These are phyloP conservation scores for Ramichloridium luteum DNA, from an alignment of 2,329 filamentous ascomycete genomes.

Conservation along the genomic window DNA sequence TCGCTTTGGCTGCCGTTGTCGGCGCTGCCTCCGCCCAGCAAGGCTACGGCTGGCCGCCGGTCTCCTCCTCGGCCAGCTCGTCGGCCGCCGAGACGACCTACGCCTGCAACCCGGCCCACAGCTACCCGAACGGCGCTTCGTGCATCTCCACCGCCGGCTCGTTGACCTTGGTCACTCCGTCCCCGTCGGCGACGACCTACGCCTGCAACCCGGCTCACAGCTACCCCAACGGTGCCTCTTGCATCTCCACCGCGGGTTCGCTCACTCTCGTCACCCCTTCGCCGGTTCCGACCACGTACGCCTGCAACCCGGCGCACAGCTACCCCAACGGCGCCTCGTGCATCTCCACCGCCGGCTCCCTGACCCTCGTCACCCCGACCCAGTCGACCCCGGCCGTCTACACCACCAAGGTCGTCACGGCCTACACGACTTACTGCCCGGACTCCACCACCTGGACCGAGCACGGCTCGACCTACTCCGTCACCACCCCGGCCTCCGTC, in stretches of 20 bases:
- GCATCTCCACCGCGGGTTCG: constrained; percentile 9
- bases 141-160: constrained; percentile 12
- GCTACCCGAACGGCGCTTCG: constrained; percentile 12
- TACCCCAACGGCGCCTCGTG: constrained; percentile 14
- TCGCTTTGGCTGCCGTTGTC: constrained; percentile 1
- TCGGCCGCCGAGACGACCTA: constrained; percentile 3
- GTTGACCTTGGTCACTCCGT: constrained; percentile 10
- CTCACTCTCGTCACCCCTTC: constrained; percentile 10
- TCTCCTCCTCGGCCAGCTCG: constrained; percentile 1
- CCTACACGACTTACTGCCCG: constrained; percentile 25
- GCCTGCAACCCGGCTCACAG: constrained; percentile 11
- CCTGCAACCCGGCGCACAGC: constrained; percentile 7
- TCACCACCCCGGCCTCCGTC: constrained; percentile 13
- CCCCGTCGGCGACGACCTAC: constrained; percentile 3
- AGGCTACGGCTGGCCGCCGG: background rate
- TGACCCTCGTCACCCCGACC: constrained; percentile 10
- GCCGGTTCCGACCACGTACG: constrained; percentile 2
- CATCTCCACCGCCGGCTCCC: constrained; percentile 8
- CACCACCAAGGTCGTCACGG: constrained; percentile 20
- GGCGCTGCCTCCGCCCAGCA: constrained; percentile 1
- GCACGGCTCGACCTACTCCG: constrained; percentile 15
- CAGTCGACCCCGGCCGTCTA: too few relatives aligned
- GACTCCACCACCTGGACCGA: constrained; percentile 17
- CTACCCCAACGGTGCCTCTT: constrained; percentile 12
- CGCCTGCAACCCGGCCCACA: constrained; percentile 16